These are phyloP conservation scores for Leptographium procerum DNA, from an alignment of 2,329 filamentous ascomycete genomes.

Conservation along the genomic window DNA sequence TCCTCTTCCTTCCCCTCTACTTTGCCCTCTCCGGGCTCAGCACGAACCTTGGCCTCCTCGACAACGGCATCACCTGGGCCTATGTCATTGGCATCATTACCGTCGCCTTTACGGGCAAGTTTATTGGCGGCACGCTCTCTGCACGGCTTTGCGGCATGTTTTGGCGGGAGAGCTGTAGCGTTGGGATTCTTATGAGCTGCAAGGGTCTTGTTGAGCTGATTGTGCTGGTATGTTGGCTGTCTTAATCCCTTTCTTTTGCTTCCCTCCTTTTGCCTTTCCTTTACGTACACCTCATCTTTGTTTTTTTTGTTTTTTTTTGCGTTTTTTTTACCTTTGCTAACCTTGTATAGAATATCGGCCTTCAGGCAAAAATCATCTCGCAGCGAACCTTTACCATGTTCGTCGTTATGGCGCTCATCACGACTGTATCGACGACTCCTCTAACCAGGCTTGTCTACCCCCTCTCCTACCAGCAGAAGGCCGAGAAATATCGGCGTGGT, in stretches of 20 bases:
- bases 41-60: conserved; percentile 74
- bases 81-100: conserved; percentile 77
- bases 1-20: conserved; percentile 79
- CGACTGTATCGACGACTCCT: conserved; percentile 75
- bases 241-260: not conserved
- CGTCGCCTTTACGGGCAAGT: conserved; percentile 76
- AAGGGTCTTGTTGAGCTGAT: conserved; percentile 93
- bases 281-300: not conserved
- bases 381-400: conserved; percentile 82
- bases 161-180: conserved; percentile 82
- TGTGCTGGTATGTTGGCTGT: conserved; percentile 58
- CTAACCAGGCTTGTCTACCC: conserved; percentile 66
- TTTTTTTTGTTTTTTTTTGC: conserved; percentile 7
- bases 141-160: conserved; percentile 65
- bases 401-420: conserved; percentile 83
- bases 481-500: conserved; percentile 54
- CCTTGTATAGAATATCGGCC: conserved; percentile 50
- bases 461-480: conserved; percentile 42
- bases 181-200: conserved; percentile 89
- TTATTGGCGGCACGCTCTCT: conserved; percentile 69
- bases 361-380: conserved; percentile 73
- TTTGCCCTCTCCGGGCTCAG: conserved; percentile 86
- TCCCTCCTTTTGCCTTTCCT: conserved; percentile 8
- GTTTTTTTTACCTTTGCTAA: not conserved
- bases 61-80: conserved; percentile 74